Evolutionary conservation across 73 alveolate species (phyloP).

Genomic region (Strombidium stylifer): DNA sequence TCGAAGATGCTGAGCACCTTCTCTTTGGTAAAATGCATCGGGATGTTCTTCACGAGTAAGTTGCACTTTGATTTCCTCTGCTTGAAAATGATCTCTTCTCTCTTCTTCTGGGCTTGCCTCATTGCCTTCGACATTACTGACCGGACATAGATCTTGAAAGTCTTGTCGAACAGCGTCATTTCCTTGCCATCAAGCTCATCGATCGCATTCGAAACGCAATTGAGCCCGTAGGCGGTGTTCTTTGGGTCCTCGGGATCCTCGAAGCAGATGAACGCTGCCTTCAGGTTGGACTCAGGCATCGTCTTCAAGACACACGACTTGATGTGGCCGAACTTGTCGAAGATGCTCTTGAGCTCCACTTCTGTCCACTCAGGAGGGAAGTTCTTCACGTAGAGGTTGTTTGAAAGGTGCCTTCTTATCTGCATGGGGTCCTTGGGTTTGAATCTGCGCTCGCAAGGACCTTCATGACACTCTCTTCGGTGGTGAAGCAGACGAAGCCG

Average conservation of each 20-base stretch:
- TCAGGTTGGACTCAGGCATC: slow-evolving; percentile 51
- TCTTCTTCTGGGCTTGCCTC: slow-evolving; percentile 32
- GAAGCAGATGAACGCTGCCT: slow-evolving; percentile 79
- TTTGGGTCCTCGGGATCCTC: slow-evolving; percentile 10
- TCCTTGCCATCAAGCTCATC: slow-evolving; percentile 24
- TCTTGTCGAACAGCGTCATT: no score
- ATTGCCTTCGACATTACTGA: slow-evolving; percentile 26
- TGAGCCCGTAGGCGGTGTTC: slow-evolving; percentile 17
- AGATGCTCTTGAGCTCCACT: slow-evolving; percentile 64
- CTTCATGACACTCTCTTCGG: slow-evolving; percentile 71
- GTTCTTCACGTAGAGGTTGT: slow-evolving; percentile 86
- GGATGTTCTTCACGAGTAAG: slow-evolving; percentile 83
- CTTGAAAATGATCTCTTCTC: slow-evolving; percentile 22
- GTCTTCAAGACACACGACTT: slow-evolving; percentile 58
- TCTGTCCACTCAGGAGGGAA: slow-evolving; percentile 75
- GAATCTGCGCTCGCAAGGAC: slow-evolving; percentile 50
- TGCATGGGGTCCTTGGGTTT: slow-evolving; percentile 33
- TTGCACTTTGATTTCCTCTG: slow-evolving; percentile 56
- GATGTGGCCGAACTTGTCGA: slow-evolving; percentile 74
- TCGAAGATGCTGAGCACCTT: slow-evolving; percentile 67
- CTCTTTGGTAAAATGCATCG: slow-evolving; percentile 70
- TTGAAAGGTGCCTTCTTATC: slow-evolving; percentile 44
- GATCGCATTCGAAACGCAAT: slow-evolving; percentile 60
- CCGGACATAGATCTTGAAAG: slow-evolving; percentile 26
- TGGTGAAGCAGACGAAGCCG: slow-evolving; percentile 84